Base-by-base conservation (phyloP, 129 eudicot species). In the Rutidosis leptorrhynchoides region DNA sequence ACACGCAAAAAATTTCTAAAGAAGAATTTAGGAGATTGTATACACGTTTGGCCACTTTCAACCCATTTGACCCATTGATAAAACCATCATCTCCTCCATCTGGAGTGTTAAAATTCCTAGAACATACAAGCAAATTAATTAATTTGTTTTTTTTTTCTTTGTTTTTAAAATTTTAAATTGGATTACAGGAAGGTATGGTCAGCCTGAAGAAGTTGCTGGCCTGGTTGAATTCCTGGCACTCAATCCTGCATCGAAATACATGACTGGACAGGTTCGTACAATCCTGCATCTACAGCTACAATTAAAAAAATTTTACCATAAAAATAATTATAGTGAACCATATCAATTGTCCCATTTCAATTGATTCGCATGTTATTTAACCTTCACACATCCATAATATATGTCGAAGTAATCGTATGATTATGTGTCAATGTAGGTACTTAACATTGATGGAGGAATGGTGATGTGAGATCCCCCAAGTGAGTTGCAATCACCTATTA, bases 161-260 rank as follows among this genome's bases (percentile, higher is more conserved):
- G n/a, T n/a, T n/a, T n/a, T n/a, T n/a, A n/a, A n/a, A n/a, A n/a
- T n/a, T n/a, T 55, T 24, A 15, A 23, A 19, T 62, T 66, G 67
- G 66, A 54, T 20, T 24, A 46, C 83, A 88, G 97, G 96, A 74
- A 74, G 97, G 72, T 87, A 84, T 66, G 98, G 98, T 29, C 77
- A 81, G 66, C 90, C 98, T 7, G 95, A 87, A 79, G 98, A 91
- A 80, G 90, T 91, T 58, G 98, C 98, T 65, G 98, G 96, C 59
- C 81, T 91, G 16, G 96, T 91, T 27, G 95, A 92, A 69, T 92
- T 88, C 77, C 74, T 92, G 83, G 99, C 99, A 70, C 95, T 93
- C 16, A 78, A 79, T 78, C 95, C 95, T 5, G 93, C 99, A 3
- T 85, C 99, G 24, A 67, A 77, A 68, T 93, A 88, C 83, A 93